Evolutionary conservation across 768 basidiomycete genomes (phyloP).

Genomic region (Bullera alba): DNA sequence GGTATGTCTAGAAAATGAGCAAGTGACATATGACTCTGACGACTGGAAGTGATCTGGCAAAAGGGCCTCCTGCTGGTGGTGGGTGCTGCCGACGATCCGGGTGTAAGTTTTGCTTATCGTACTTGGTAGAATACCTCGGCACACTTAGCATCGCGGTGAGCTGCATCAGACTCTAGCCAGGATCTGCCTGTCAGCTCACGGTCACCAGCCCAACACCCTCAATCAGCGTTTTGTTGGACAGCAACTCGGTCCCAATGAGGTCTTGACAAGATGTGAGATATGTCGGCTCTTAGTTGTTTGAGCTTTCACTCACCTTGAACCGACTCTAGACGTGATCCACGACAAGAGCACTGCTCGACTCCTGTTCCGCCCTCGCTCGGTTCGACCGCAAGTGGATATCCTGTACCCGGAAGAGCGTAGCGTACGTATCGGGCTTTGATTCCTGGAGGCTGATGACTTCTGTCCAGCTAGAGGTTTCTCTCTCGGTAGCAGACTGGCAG

Average conservation of each 20-base stretch:
- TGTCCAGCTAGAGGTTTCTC: constrained; percentile 31
- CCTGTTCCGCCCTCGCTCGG: constrained; percentile 35
- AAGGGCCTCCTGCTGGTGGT: constrained; percentile 40
- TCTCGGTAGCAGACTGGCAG: constrained; percentile 35
- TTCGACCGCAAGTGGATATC: constrained; percentile 31
- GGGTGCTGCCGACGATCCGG: constrained; percentile 6
- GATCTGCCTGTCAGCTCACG: not conserved
- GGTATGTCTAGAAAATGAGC: constrained; percentile 10
- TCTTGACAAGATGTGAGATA: constrained; percentile 33
- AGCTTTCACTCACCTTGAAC: not conserved
- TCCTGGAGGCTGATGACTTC: not conserved
- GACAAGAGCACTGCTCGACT: constrained; percentile 35
- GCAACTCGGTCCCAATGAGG: constrained; percentile 38
- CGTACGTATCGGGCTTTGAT: constrained; percentile 10
- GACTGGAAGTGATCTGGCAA: constrained; percentile 26
- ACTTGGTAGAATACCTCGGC: constrained; percentile 34
- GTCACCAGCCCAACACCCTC: constrained; percentile 28
- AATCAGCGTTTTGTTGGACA: constrained; percentile 40
- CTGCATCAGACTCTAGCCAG: not conserved
- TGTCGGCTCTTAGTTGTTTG: not conserved
- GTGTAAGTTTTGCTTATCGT: not conserved
- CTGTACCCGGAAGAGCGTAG: constrained; percentile 32
- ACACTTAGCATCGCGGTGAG: constrained; percentile 40
- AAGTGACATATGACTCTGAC: constrained; percentile 1
- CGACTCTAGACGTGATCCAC: constrained; percentile 27